Conservation (phyloP, 2,329 filamentous ascomycete genomes). For the Claviceps arundinis region DNA sequence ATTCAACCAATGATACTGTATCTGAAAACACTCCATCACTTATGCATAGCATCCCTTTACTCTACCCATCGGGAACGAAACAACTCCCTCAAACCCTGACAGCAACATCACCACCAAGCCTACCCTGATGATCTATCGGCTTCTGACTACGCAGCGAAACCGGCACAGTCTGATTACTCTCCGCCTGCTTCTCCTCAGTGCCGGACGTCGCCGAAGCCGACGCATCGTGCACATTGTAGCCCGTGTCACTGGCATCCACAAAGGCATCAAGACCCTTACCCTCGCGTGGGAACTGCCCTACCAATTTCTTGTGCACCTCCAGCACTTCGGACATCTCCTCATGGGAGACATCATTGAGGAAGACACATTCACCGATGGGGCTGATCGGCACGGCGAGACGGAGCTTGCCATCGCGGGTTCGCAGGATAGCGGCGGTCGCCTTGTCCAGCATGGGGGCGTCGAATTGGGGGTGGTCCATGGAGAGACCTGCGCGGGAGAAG, state of each 20-base stretch:
- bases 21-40: neutral
- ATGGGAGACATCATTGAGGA: slow-evolving; percentile 52
- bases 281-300: slow-evolving; percentile 47
- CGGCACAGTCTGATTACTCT: neutral
- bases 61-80: neutral
- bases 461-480: slow-evolving; percentile 58
- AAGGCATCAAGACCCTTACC: slow-evolving; percentile 56
- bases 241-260: slow-evolving; percentile 57
- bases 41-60: neutral
- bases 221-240: slow-evolving; percentile 29
- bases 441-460: slow-evolving; percentile 51
- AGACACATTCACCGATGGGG: slow-evolving; percentile 52
- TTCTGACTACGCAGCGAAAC: neutral
- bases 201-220: no score
- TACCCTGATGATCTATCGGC: neutral
- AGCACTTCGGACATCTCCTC: slow-evolving; percentile 51
- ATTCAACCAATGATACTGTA: no score
- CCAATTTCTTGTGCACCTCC: slow-evolving; percentile 47
- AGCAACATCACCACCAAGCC: neutral
- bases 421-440: slow-evolving; percentile 55
- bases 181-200: neutral
- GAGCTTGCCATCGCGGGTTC: slow-evolving; percentile 55
- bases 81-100: neutral
- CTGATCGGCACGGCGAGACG: slow-evolving; percentile 52
- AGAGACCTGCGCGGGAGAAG: slow-evolving; percentile 56